phyloP scores from a whole-genome alignment of 768 basidiomycete genomes.

The Kwoniella sp. region DNA sequence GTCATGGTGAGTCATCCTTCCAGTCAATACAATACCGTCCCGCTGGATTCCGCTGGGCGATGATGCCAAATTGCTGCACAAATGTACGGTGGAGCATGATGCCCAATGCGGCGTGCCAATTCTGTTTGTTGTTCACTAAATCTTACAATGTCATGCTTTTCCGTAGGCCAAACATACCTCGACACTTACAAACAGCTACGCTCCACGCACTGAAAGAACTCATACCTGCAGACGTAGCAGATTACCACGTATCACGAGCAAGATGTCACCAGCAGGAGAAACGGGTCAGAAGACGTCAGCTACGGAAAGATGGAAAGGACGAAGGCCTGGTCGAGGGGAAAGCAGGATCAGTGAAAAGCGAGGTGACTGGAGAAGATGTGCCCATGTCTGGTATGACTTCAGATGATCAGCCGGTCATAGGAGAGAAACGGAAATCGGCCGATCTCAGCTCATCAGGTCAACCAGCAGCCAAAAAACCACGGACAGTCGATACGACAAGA shows the following conservation, averaged over 20 bases:
- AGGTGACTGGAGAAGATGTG: background rate
- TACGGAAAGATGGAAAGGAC: background rate
- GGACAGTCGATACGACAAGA: background rate
- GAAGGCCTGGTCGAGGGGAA: background rate
- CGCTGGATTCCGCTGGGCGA: no score
- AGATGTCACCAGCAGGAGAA: slow-evolving; percentile 42
- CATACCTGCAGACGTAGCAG: slow-evolving; percentile 36
- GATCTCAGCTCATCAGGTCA: background rate
- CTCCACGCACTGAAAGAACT: slow-evolving; percentile 34
- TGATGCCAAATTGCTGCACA: no score
- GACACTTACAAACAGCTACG: slow-evolving; percentile 39
- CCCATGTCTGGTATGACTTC: background rate
- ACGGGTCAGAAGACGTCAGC: slow-evolving; percentile 12
- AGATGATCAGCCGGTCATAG: slow-evolving; percentile 4
- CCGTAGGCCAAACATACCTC: slow-evolving; percentile 46
- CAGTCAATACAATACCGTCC: no score
- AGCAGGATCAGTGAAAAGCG: background rate
- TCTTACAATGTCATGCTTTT: no score
- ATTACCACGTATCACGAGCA: slow-evolving; percentile 42
- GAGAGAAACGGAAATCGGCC: slow-evolving; percentile 4
- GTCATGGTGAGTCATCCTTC: slow-evolving; percentile 47
- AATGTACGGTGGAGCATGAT: no score
- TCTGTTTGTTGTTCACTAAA: no score
- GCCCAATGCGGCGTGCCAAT: no score
- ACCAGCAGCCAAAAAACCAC: slow-evolving; percentile 4